phyloP scores from a whole-genome alignment of 2,329 filamentous ascomycete genomes.

The Lachnellula arida region DNA sequence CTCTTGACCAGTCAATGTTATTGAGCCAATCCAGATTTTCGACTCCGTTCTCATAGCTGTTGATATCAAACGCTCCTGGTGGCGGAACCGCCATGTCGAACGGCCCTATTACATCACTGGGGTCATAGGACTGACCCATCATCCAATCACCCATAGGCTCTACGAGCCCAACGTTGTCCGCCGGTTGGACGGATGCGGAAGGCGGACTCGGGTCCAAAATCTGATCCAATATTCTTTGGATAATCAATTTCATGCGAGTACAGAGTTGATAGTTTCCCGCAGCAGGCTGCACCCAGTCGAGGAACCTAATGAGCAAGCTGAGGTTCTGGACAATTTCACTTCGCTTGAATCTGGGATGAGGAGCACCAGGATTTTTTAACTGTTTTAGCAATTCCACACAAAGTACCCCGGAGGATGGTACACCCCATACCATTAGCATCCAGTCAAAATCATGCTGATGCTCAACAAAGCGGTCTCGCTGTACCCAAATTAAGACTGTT shows the following conservation, averaged over 20 bases:
- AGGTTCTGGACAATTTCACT: slow-evolving; percentile 46
- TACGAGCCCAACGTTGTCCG: slow-evolving; percentile 3
- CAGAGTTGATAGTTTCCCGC: slow-evolving; percentile 47
- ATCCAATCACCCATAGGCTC: background rate
- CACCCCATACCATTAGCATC: slow-evolving; percentile 45
- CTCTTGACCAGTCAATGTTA: slow-evolving; percentile 26
- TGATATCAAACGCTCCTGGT: slow-evolving; percentile 16
- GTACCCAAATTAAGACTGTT: slow-evolving; percentile 45
- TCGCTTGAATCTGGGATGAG: slow-evolving; percentile 38
- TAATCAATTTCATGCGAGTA: slow-evolving; percentile 42
- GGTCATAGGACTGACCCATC: background rate
- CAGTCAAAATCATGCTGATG: slow-evolving; percentile 44
- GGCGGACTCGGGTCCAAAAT: slow-evolving; percentile 38
- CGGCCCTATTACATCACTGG: background rate
- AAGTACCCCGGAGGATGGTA: slow-evolving; percentile 45
- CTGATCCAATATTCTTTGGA: slow-evolving; percentile 47
- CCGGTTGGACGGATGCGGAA: background rate
- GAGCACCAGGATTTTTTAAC: slow-evolving; percentile 32
- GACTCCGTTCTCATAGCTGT: slow-evolving; percentile 16
- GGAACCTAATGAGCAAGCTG: slow-evolving; percentile 46
- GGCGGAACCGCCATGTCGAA: slow-evolving; percentile 14
- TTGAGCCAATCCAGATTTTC: slow-evolving; percentile 30
- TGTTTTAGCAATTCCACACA: slow-evolving; percentile 47
- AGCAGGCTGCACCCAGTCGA: slow-evolving; percentile 46
- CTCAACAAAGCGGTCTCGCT: slow-evolving; percentile 41